Conservation (phyloP, 192 early-diverging fungal genomes). For the Borealophlyctis nickersoniae region DNA sequence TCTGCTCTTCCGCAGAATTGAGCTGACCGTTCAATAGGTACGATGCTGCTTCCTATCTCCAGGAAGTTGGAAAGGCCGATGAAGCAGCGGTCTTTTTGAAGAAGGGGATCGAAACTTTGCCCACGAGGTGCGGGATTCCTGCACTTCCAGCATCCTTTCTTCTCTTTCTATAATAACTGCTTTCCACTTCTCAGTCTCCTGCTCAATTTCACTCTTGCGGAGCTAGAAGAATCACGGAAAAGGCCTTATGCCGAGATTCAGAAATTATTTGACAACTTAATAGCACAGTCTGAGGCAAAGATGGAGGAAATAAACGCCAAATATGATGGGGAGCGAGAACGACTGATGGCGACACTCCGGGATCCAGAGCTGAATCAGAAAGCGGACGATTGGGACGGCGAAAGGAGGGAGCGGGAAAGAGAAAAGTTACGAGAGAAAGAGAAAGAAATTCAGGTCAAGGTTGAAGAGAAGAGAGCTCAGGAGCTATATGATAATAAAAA, state of each 20-base stretch:
- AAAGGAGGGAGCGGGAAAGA: conserved; percentile 45
- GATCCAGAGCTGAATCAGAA: conserved; percentile 14
- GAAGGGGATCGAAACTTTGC: conserved; percentile 65
- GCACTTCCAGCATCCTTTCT: too few relatives aligned
- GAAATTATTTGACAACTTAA: conserved; percentile 39
- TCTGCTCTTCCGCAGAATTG: neutral
- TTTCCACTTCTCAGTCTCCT: conserved; percentile 35
- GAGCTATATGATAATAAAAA: conserved; percentile 57
- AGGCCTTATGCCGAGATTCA: conserved; percentile 25
- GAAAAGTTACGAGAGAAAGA: conserved; percentile 56
- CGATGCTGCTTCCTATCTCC: conserved; percentile 31
- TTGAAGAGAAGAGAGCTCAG: conserved; percentile 53
- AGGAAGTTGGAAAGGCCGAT: conserved; percentile 34
- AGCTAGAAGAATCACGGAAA: conserved; percentile 45
- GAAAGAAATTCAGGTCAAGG: conserved; percentile 53
- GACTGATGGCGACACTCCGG: conserved; percentile 25
- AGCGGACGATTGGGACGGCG: conserved; percentile 47
- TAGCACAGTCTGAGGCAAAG: conserved; percentile 30
- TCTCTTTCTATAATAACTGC: neutral
- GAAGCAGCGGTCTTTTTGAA: conserved; percentile 67
- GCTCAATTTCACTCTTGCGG: conserved; percentile 46
- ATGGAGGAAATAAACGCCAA: conserved; percentile 33
- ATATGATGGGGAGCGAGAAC: conserved; percentile 41
- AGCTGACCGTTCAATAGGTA: conserved; percentile 11
- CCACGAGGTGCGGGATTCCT: conserved; percentile 66